phyloP scores from a whole-genome alignment of 305 asterid genomes.

The Fraxinus sp. region DNA sequence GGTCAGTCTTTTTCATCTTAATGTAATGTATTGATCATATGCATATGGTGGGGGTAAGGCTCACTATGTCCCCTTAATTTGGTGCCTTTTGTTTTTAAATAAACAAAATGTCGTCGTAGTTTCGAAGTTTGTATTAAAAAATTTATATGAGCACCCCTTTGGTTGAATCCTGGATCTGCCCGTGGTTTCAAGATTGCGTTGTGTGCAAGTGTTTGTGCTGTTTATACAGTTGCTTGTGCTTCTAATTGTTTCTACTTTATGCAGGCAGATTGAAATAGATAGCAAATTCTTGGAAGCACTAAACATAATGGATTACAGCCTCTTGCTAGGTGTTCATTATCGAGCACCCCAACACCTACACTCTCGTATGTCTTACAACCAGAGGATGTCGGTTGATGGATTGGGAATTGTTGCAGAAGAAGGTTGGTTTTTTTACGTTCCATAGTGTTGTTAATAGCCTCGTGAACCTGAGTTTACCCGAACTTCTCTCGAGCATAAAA shows the following conservation, averaged over 20 bases:
- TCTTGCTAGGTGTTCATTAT: slow-evolving; percentile 92
- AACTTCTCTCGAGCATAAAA: neutral
- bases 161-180: neutral
- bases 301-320: slow-evolving; percentile 96
- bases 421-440: slow-evolving; percentile 41
- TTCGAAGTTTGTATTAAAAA: neutral
- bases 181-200: neutral
- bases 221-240: slow-evolving; percentile 13
- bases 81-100: neutral
- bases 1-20: neutral
- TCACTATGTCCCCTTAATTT: neutral
- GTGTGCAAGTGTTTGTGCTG: neutral
- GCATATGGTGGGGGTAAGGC: neutral
- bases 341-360: slow-evolving; percentile 93
- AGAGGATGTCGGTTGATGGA: slow-evolving; percentile 54
- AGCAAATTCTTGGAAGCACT: slow-evolving; percentile 89
- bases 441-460: neutral
- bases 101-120: neutral
- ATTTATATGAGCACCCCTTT: neutral
- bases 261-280: slow-evolving; percentile 93
- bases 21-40: neutral
- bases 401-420: slow-evolving; percentile 76
- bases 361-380: slow-evolving; percentile 56
- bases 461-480: neutral
- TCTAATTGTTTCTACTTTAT: slow-evolving; percentile 20